Evolutionary conservation across 345 rosid species (phyloP).

Genomic region (Leavenworthia alabamica): DNA sequence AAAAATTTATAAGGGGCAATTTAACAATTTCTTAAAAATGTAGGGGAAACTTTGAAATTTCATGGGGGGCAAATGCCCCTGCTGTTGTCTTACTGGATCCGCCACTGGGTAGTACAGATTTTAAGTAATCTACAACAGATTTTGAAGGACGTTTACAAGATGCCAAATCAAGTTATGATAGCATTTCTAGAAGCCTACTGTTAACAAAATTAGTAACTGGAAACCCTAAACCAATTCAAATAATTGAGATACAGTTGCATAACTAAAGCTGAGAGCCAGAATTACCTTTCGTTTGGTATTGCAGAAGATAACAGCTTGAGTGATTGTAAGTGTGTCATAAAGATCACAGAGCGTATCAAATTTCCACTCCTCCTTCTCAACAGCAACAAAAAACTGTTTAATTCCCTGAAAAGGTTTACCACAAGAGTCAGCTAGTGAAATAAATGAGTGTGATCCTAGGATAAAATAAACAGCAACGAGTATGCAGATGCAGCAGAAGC

Average conservation of each 20-base stretch:
- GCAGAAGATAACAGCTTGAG: slow-evolving; percentile 97
- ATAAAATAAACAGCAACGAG: background rate
- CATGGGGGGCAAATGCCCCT: no score
- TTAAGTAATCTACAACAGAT: background rate
- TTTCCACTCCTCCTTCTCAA: slow-evolving; percentile 98
- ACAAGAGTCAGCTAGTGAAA: background rate
- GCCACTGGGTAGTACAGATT: background rate
- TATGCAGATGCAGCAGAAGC: background rate
- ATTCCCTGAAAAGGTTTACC: slow-evolving; percentile 53
- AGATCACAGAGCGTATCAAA: slow-evolving; percentile 95
- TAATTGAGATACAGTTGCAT: background rate
- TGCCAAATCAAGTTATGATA: slow-evolving; percentile 2
- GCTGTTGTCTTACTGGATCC: no score
- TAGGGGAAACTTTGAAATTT: no score
- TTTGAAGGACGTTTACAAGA: background rate
- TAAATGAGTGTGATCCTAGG: background rate
- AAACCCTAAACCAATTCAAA: slow-evolving; percentile 30
- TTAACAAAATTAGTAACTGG: background rate
- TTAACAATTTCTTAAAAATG: no score
- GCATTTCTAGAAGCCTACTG: background rate
- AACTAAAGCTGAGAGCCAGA: background rate
- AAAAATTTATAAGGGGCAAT: no score
- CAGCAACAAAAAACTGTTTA: slow-evolving; percentile 90
- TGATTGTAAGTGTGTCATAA: slow-evolving; percentile 88
- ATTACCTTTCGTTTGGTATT: slow-evolving; percentile 90